Percentiles rank a stretch among this genome's conserved stretches.
Evolutionary conservation across 1,139 yeast genomes (phyloP).

Genomic region (Hansenula anomala): DNA sequence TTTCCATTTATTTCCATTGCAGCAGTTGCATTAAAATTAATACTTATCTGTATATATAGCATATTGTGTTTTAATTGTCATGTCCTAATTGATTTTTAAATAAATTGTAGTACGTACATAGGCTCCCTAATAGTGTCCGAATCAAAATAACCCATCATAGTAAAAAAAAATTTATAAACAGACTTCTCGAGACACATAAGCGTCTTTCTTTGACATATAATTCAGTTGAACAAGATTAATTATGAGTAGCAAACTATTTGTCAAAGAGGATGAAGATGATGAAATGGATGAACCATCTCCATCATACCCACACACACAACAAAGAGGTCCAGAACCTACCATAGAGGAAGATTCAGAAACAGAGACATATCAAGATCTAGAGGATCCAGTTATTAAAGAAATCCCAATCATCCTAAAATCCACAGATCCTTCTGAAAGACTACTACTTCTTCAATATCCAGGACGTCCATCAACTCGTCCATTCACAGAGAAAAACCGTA

Average conservation of each 20-base stretch:
- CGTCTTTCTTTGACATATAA: too few species aligned
- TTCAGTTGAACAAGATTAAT: too few species aligned
- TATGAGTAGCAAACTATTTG: slow-evolving; percentile 1
- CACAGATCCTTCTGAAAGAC: slow-evolving; percentile 19
- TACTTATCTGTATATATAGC: too few species aligned
- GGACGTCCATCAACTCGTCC: slow-evolving; percentile 55
- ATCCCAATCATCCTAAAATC: slow-evolving; percentile 56
- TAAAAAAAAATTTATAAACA: too few species aligned
- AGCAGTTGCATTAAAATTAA: too few species aligned
- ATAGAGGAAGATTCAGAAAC: slow-evolving; percentile 8
- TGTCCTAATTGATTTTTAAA: too few species aligned
- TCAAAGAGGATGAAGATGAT: slow-evolving; percentile 8
- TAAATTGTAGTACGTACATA: too few species aligned
- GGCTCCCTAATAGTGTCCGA: too few species aligned
- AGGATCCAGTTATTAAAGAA: slow-evolving; percentile 75
- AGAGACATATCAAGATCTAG: slow-evolving; percentile 33
- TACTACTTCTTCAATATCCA: slow-evolving; percentile 65
- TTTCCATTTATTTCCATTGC: neutral
- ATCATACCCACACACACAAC: slow-evolving; percentile 2
- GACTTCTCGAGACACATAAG: too few species aligned
- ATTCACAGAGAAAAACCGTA: slow-evolving; percentile 34
- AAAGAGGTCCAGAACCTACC: slow-evolving; percentile 6
- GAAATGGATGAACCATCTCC: slow-evolving; percentile 2
- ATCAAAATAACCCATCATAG: too few species aligned
- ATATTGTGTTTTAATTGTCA: too few species aligned